Conservation (phyloP, 768 basidiomycete genomes). For the Clitopilus passeckerianus region DNA sequence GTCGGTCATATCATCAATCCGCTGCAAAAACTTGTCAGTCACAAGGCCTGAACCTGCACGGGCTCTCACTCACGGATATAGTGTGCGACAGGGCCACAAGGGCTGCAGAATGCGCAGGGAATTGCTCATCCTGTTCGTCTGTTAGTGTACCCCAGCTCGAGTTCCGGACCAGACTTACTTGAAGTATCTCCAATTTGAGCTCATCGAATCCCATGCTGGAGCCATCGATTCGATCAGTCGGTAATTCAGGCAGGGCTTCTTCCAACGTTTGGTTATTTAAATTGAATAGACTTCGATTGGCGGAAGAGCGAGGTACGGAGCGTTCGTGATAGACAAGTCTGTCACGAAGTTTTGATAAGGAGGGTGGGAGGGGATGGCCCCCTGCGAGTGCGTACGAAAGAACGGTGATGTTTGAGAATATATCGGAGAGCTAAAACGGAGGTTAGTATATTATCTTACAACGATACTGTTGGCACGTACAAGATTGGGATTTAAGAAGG, state of each 20-base stretch:
- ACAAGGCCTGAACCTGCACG: too few relatives aligned
- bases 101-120: constrained; percentile 40
- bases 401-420: constrained; percentile 36
- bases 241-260: constrained; percentile 13
- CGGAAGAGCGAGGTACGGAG: constrained; percentile 13
- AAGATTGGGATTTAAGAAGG: constrained; percentile 40
- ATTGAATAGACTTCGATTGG: constrained; percentile 5
- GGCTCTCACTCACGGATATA: constrained; percentile 24
- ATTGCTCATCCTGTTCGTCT: constrained; percentile 29
- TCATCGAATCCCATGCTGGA: constrained; percentile 37
- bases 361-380: constrained; percentile 30
- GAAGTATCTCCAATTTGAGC: constrained; percentile 31
- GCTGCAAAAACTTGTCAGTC: constrained; percentile 14
- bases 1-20: constrained; percentile 34
- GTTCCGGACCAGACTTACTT: constrained; percentile 18
- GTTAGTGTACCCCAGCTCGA: background rate
- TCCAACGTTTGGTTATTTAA: constrained; percentile 2
- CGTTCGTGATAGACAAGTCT: constrained; percentile 38
- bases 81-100: constrained; percentile 34
- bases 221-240: constrained; percentile 31
- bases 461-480: constrained; percentile 17
- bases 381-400: constrained; percentile 30
- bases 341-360: constrained; percentile 34
- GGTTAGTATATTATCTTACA: background rate
- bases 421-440: constrained; percentile 30